phyloP scores from a whole-genome alignment of 345 rosid genomes.

The Rhizophora mangle region DNA sequence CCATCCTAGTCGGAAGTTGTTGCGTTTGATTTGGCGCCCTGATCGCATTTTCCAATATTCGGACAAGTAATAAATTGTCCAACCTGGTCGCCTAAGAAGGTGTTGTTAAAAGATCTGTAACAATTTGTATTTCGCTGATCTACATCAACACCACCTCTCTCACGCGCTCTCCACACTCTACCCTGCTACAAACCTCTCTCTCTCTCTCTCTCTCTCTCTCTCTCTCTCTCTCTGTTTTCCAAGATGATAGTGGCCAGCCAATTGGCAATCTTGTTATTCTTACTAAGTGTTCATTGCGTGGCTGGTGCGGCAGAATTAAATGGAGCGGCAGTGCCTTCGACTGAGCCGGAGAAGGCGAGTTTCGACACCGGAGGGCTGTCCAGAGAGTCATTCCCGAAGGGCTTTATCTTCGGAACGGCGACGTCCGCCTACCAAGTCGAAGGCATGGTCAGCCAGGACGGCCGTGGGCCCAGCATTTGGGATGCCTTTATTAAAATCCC shows the following conservation, averaged over 20 bases:
- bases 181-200: background rate
- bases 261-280: constrained; percentile 3
- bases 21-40: too few species aligned
- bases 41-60: too few species aligned
- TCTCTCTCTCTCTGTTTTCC: background rate
- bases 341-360: constrained; percentile 23
- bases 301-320: constrained; percentile 20
- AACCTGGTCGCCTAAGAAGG: too few species aligned
- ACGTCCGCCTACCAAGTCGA: constrained; percentile 98
- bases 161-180: background rate
- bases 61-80: too few species aligned
- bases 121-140: too few species aligned
- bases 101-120: too few species aligned
- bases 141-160: too few species aligned
- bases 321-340: constrained; percentile 10
- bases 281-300: background rate
- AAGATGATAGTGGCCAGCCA: constrained; percentile 4
- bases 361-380: constrained; percentile 71
- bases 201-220: background rate
- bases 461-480: constrained; percentile 99
- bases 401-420: constrained; percentile 83
- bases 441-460: constrained; percentile 83
- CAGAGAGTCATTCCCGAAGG: constrained; percentile 53
- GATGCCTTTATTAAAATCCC: constrained; percentile 73
- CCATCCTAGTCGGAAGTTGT: too few species aligned